A percentile compares a stretch with the other conserved stretches of the same genome.
Conservation (phyloP, 176 grass and related monocot species). For the Juncus effusus region DNA sequence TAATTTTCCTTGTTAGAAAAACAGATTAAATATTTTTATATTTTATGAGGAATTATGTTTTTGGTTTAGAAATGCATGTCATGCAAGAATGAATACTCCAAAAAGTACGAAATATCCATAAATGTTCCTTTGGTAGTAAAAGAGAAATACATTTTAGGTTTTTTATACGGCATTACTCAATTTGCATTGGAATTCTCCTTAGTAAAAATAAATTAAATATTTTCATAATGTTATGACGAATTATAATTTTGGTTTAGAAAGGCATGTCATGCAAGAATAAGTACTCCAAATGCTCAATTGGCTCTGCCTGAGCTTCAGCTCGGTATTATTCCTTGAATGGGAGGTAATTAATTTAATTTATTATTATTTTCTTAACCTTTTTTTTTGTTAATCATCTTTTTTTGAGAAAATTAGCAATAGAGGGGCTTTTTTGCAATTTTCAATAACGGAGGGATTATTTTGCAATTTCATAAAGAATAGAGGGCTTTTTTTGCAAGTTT, state of each 20-base stretch:
- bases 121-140: no score
- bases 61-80: constrained; percentile 53
- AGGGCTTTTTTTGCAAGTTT: no score
- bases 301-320: constrained; percentile 78
- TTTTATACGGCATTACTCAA: no score
- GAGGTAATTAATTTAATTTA: constrained; percentile 46
- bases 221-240: no score
- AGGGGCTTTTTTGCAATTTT: background rate
- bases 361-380: background rate
- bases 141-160: no score
- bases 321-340: constrained; percentile 85
- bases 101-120: no score
- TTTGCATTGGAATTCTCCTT: no score
- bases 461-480: no score
- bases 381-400: constrained; percentile 3
- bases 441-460: no score
- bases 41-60: constrained; percentile 5
- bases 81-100: constrained; percentile 57
- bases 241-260: no score
- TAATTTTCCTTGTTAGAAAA: constrained; percentile 1
- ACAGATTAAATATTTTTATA: background rate
- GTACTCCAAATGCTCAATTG: constrained; percentile 52
- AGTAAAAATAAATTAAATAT: no score
- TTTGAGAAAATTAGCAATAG: background rate
- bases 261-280: no score